Conservation (phyloP, 768 basidiomycete genomes). For the Psilocybe subaeruginosa region DNA sequence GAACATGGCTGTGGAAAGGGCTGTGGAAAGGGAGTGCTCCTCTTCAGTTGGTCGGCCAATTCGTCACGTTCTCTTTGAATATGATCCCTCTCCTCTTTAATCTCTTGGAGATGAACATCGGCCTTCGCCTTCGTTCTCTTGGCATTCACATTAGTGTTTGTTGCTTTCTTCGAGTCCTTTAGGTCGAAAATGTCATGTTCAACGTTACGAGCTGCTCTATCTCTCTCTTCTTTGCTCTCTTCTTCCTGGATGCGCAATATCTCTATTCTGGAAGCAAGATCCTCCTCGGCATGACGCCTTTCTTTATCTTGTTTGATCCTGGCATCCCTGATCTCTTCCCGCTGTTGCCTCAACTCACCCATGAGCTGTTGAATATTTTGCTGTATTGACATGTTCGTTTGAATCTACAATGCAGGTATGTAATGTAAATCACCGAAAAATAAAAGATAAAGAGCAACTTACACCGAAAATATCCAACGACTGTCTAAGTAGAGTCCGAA, state of each 20-base stretch:
- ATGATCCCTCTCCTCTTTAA: background rate
- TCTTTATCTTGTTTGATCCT: background rate
- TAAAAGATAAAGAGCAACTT: background rate
- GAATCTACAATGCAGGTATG: background rate
- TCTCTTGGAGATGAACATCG: background rate
- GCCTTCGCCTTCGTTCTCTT: background rate
- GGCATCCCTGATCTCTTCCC: background rate
- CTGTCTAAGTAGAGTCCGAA: conserved; percentile 6
- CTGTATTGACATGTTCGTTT: conserved; percentile 8
- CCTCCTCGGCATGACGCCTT: background rate
- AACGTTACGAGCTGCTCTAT: background rate
- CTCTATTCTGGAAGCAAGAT: background rate
- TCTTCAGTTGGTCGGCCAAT: background rate
- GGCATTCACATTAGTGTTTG: background rate
- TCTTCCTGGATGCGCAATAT: conserved; percentile 6
- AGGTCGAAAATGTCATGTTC: too few relatives aligned
- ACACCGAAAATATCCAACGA: conserved; percentile 14
- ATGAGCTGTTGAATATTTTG: conserved; percentile 1
- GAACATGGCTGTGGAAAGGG: background rate
- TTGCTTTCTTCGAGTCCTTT: background rate
- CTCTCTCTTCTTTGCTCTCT: background rate
- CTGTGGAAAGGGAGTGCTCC: background rate
- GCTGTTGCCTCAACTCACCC: background rate
- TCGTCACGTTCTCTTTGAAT: background rate
- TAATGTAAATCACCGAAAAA: background rate